Percentiles rank a stretch among this genome's conserved stretches.
Conservation (phyloP, 1,284 basidiomycete genomes). For the Anthracocystis setariae region DNA sequence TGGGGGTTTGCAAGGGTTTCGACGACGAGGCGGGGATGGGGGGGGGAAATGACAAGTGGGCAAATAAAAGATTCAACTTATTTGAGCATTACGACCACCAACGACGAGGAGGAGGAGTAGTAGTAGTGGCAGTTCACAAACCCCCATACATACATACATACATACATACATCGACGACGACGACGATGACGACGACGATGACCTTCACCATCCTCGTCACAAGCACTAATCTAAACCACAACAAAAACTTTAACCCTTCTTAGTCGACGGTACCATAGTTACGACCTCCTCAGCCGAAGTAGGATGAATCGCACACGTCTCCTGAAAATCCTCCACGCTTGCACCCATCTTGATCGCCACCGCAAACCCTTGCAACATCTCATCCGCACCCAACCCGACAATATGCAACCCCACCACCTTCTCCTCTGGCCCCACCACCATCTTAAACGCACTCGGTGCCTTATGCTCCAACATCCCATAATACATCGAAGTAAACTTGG, state of each 20-base stretch:
- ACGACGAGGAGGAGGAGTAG: no score
- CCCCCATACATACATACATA: no score
- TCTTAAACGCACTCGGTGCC: constrained; percentile 86
- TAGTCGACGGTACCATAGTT: constrained; percentile 44
- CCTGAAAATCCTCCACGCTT: constrained; percentile 64
- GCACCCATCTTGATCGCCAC: constrained; percentile 95
- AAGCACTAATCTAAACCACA: no score
- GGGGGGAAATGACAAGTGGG: no score
- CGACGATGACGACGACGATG: no score
- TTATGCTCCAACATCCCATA: constrained; percentile 66
- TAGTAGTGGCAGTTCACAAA: no score
- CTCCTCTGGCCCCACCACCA: constrained; percentile 88
- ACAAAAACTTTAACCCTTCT: constrained; percentile 42
- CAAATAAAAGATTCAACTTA: no score
- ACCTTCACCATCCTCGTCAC: no score
- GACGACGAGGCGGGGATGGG: no score
- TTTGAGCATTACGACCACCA: no score
- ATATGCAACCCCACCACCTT: constrained; percentile 94
- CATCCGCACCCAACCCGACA: constrained; percentile 83
- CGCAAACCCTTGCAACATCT: constrained; percentile 91
- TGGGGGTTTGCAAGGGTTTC: no score
- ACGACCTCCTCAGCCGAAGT: constrained; percentile 64
- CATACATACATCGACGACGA: no score
- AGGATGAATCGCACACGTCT: constrained; percentile 67
- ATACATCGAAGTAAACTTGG: constrained; percentile 68